Conservation (phyloP, 2,329 filamentous ascomycete genomes). For the Cladosporium sp. region DNA sequence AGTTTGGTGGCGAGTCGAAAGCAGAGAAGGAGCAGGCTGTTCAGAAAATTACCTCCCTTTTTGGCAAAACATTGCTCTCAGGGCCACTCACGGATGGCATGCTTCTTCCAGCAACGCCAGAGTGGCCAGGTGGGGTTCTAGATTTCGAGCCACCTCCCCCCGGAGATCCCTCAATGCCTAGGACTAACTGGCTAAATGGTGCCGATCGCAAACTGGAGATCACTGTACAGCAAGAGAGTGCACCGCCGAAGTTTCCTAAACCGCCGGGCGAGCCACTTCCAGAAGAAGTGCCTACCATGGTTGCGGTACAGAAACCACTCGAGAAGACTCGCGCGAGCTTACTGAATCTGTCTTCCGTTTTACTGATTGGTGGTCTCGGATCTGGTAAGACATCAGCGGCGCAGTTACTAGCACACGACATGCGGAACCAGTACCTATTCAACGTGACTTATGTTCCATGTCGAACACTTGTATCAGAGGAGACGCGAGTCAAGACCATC, state of each 20-base stretch:
- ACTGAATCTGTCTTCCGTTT: slow-evolving; percentile 80
- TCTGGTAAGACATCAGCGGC: slow-evolving; percentile 85
- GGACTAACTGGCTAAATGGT: slow-evolving; percentile 70
- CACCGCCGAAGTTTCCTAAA: slow-evolving; percentile 57
- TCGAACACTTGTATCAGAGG: slow-evolving; percentile 82
- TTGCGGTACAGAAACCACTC: slow-evolving; percentile 80
- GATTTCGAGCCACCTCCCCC: slow-evolving; percentile 66
- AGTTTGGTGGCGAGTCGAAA: slow-evolving; percentile 85
- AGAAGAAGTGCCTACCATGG: slow-evolving; percentile 60
- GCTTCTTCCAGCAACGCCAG: slow-evolving; percentile 63
- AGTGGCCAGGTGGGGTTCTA: slow-evolving; percentile 83
- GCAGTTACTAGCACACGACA: slow-evolving; percentile 69
- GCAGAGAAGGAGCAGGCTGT: slow-evolving; percentile 76
- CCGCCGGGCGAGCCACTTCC: slow-evolving; percentile 59
- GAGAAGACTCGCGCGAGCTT: slow-evolving; percentile 73
- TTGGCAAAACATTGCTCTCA: slow-evolving; percentile 68
- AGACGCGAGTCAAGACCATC: slow-evolving; percentile 83
- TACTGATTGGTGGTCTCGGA: slow-evolving; percentile 85
- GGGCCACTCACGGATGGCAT: slow-evolving; percentile 90
- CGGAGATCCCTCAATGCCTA: slow-evolving; percentile 48
- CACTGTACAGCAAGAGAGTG: slow-evolving; percentile 73
- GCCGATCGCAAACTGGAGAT: slow-evolving; percentile 72
- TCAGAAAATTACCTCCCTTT: slow-evolving; percentile 70
- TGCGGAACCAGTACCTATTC: slow-evolving; percentile 73
- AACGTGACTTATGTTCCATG: slow-evolving; percentile 86